These are phyloP conservation scores for Aspergillus ustus DNA, from an alignment of 2,329 filamentous ascomycete genomes.

Conservation along the genomic window DNA sequence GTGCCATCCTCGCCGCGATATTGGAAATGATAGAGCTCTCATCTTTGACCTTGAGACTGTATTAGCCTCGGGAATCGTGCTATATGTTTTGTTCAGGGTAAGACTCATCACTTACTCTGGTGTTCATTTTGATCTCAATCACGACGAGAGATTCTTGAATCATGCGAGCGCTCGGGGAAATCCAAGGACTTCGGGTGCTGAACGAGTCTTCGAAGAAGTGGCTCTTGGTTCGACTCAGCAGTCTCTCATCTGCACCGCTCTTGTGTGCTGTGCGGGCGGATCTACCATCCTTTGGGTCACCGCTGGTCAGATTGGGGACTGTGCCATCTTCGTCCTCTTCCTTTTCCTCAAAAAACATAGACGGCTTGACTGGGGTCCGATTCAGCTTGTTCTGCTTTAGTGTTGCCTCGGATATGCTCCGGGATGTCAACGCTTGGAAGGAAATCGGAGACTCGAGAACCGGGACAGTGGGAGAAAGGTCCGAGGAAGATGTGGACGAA, in stretches of 20 bases:
- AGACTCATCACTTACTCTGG: conserved; percentile 53
- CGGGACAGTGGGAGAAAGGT: conserved; percentile 24
- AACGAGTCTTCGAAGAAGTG: conserved; percentile 50
- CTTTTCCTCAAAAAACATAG: conserved; percentile 31
- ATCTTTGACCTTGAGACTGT: conserved; percentile 60
- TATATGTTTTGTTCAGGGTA: neutral
- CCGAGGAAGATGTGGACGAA: conserved; percentile 25
- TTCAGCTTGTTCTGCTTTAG: conserved; percentile 26
- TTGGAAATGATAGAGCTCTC: conserved; percentile 78
- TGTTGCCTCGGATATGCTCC: conserved; percentile 23
- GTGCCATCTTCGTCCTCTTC: conserved; percentile 31
- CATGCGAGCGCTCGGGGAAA: conserved; percentile 52
- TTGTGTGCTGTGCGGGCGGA: conserved; percentile 15
- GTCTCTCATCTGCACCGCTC: conserved; percentile 24
- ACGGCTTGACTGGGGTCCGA: conserved; percentile 23
- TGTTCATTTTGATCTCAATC: conserved; percentile 68
- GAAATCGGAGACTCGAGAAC: conserved; percentile 27
- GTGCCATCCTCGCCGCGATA: conserved; percentile 72
- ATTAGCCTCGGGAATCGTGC: conserved; percentile 23
- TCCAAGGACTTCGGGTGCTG: conserved; percentile 39
- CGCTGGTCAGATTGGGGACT: conserved; percentile 18
- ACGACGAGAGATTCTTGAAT: conserved; percentile 63
- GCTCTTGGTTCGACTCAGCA: conserved; percentile 38
- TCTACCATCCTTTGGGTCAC: conserved; percentile 22
- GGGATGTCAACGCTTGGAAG: conserved; percentile 23